A percentile compares a stretch with the other conserved stretches of the same genome.
phyloP scores from a whole-genome alignment of 768 basidiomycete species.

The Suillus americanus region DNA sequence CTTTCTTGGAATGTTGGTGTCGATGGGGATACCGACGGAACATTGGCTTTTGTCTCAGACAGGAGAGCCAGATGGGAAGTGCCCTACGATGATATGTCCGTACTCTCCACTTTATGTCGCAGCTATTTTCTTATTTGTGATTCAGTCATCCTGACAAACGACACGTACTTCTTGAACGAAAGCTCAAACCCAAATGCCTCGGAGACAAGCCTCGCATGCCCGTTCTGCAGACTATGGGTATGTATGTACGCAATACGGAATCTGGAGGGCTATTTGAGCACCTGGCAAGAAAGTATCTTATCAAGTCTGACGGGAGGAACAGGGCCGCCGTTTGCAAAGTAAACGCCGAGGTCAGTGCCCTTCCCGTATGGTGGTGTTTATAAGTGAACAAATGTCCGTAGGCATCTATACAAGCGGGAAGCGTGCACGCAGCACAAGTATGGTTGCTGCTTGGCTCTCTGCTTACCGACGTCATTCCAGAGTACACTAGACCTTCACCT shows the following conservation, averaged over 20 bases:
- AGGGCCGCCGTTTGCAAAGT: slow-evolving; percentile 38
- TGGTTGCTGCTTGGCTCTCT: slow-evolving; percentile 68
- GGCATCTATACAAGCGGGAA: slow-evolving; percentile 61
- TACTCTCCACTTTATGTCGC: slow-evolving; percentile 2
- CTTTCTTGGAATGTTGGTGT: slow-evolving; percentile 56
- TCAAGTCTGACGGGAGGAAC: slow-evolving; percentile 41
- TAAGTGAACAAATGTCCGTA: slow-evolving; percentile 21
- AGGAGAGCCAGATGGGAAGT: slow-evolving; percentile 54
- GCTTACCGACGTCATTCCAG: slow-evolving; percentile 48
- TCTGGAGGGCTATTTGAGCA: slow-evolving; percentile 39
- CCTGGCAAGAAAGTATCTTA: slow-evolving; percentile 59
- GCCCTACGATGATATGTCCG: slow-evolving; percentile 82
- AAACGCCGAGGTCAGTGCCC: slow-evolving; percentile 55
- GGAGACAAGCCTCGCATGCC: slow-evolving; percentile 58
- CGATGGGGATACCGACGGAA: slow-evolving; percentile 39
- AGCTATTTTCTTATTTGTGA: not conserved
- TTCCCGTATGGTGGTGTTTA: not conserved
- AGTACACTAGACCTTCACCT: slow-evolving; percentile 25
- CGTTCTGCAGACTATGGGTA: slow-evolving; percentile 57
- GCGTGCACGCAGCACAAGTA: slow-evolving; percentile 54
- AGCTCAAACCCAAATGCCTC: slow-evolving; percentile 49
- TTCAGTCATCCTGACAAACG: slow-evolving; percentile 38
- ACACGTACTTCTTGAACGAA: slow-evolving; percentile 25
- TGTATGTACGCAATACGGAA: slow-evolving; percentile 36
- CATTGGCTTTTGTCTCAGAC: slow-evolving; percentile 67